These are phyloP conservation scores for Ramalina intermedia DNA, from an alignment of 495 filamentous ascomycete genomes.

Conservation along the genomic window DNA sequence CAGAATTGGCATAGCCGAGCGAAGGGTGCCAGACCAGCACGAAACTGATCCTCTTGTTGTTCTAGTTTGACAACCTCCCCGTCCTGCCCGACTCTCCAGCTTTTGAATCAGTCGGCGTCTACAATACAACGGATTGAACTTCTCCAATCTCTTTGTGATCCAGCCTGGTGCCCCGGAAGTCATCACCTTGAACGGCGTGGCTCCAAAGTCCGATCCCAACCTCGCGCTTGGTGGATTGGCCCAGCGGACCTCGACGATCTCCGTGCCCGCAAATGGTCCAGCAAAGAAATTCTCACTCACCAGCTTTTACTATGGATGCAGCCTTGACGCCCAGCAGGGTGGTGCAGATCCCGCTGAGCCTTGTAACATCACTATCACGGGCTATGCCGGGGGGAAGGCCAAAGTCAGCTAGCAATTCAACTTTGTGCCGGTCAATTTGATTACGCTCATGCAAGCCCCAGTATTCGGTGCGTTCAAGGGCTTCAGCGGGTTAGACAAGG, in stretches of 20 bases:
- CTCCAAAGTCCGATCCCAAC: background rate
- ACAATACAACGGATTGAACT: background rate
- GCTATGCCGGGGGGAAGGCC: background rate
- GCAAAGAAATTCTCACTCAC: background rate
- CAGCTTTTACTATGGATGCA: constrained; percentile 3
- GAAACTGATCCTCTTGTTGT: too few relatives aligned
- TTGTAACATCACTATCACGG: constrained; percentile 3
- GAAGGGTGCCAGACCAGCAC: too few relatives aligned
- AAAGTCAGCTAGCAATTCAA: background rate
- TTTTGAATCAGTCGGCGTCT: background rate
- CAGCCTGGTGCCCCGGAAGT: background rate
- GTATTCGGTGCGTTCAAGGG: background rate
- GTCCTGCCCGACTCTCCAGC: background rate
- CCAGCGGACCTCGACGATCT: background rate
- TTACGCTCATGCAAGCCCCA: background rate
- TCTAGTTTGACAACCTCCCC: background rate
- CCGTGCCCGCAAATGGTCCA: background rate
- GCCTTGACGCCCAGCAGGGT: background rate
- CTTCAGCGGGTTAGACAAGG: background rate
- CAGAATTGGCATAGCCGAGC: too few relatives aligned
- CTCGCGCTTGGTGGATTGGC: background rate
- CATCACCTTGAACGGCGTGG: background rate
- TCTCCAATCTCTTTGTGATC: background rate
- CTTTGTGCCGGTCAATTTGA: background rate
- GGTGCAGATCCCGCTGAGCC: background rate